phyloP scores from a whole-genome alignment of 2,329 filamentous ascomycete species.

The Arthroderma sp. region DNA sequence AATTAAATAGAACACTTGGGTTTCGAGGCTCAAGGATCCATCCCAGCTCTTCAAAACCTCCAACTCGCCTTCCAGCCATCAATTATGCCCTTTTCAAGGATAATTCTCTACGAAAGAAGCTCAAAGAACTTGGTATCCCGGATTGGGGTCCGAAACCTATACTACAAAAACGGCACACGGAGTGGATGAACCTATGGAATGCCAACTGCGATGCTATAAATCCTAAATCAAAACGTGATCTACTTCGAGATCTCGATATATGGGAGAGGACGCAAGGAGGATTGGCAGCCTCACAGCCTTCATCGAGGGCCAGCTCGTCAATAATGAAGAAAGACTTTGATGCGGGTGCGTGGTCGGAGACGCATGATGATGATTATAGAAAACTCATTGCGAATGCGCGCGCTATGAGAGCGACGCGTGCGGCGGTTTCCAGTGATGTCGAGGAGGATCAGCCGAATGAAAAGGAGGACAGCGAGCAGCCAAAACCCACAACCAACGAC shows the following conservation, averaged over 20 bases:
- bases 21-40: neutral
- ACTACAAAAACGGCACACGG: conserved; percentile 68
- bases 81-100: conserved; percentile 87
- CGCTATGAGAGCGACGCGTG: neutral
- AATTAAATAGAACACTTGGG: neutral
- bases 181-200: conserved; percentile 95
- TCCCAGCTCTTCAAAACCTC: conserved; percentile 21
- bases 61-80: conserved; percentile 62
- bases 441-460: conserved; percentile 10
- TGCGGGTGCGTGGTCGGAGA: conserved; percentile 58
- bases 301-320: conserved; percentile 23
- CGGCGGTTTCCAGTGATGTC: neutral
- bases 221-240: conserved; percentile 57
- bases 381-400: conserved; percentile 67
- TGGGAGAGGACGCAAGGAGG: conserved; percentile 80
- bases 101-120: conserved; percentile 61
- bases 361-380: conserved; percentile 63
- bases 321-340: conserved; percentile 87
- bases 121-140: conserved; percentile 68
- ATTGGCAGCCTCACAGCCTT: conserved; percentile 19
- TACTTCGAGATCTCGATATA: conserved; percentile 65
- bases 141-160: conserved; percentile 54
- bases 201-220: conserved; percentile 79
- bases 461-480: conserved; percentile 11
- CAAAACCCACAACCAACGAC: neutral